Conservation (phyloP, 1,284 basidiomycete species). For the Heterobasidion parviporum region DNA sequence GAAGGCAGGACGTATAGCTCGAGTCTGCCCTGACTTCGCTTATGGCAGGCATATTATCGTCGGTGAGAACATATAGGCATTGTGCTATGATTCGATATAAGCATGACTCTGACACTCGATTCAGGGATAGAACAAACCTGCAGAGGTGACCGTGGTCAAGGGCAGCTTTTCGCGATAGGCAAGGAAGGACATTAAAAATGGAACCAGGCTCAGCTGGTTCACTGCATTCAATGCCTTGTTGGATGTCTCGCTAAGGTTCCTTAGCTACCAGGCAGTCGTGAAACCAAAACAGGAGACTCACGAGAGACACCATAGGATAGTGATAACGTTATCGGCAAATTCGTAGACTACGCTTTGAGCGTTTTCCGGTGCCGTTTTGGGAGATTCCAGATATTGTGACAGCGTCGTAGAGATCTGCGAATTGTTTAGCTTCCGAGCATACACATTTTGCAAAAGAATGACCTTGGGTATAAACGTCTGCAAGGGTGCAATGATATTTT, state of each 20-base stretch:
- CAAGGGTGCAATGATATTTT: constrained; percentile 76
- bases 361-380: constrained; percentile 55
- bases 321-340: constrained; percentile 86
- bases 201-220: constrained; percentile 68
- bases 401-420: constrained; percentile 68
- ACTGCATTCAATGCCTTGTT: constrained; percentile 85
- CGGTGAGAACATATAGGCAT: constrained; percentile 83
- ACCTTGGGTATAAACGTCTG: constrained; percentile 72
- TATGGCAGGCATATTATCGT: constrained; percentile 73
- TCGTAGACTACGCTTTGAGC: constrained; percentile 73
- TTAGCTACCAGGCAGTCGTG: constrained; percentile 17
- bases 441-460: constrained; percentile 3
- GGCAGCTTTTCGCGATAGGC: constrained; percentile 61
- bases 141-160: constrained; percentile 63
- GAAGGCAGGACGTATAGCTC: constrained; percentile 60
- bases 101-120: not conserved
- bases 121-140: constrained; percentile 41
- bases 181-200: constrained; percentile 82
- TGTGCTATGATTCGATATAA: constrained; percentile 51
- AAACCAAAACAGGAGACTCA: constrained; percentile 34
- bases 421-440: not conserved
- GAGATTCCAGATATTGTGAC: constrained; percentile 56
- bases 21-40: constrained; percentile 53
- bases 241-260: constrained; percentile 70
- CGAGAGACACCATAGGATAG: constrained; percentile 89